Percentiles rank a stretch among this genome's conserved stretches.
Evolutionary conservation across 768 basidiomycete genomes (phyloP).

Genomic region (Podaxis sp.): DNA sequence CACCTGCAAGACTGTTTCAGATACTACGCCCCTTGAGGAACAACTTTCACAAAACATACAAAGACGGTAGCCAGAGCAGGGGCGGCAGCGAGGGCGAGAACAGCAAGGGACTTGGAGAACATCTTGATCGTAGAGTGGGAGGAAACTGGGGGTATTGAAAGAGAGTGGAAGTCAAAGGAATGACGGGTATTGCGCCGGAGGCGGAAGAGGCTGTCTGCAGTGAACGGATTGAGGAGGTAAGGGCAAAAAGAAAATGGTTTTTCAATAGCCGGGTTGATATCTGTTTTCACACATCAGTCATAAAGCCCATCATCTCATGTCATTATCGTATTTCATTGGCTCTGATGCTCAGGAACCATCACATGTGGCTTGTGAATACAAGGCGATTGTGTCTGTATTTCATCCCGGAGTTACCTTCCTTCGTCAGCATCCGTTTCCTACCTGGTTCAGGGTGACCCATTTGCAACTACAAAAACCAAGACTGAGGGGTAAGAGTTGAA

Average conservation of each 20-base stretch:
- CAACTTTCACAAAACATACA: constrained; percentile 33
- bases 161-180: constrained; percentile 29
- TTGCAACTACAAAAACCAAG: not conserved
- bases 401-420: not conserved
- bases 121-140: constrained; percentile 28
- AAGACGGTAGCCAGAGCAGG: constrained; percentile 54
- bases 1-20: constrained; percentile 33
- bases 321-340: not conserved
- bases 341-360: constrained; percentile 2
- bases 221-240: constrained; percentile 2
- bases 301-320: not conserved
- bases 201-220: constrained; percentile 14
- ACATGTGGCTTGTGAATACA: not conserved
- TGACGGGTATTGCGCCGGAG: not conserved
- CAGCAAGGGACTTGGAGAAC: constrained; percentile 44
- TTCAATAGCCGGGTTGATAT: constrained; percentile 7
- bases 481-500: not conserved
- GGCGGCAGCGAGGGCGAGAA: constrained; percentile 47
- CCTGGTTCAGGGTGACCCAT: not conserved
- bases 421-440: not conserved
- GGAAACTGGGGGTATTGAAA: constrained; percentile 31
- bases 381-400: not conserved
- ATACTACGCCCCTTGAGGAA: constrained; percentile 7
- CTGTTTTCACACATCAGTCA: not conserved
- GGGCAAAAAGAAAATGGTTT: not conserved